phyloP scores from a whole-genome alignment of 2,329 filamentous ascomycete genomes.

The Alternaria viburni region DNA sequence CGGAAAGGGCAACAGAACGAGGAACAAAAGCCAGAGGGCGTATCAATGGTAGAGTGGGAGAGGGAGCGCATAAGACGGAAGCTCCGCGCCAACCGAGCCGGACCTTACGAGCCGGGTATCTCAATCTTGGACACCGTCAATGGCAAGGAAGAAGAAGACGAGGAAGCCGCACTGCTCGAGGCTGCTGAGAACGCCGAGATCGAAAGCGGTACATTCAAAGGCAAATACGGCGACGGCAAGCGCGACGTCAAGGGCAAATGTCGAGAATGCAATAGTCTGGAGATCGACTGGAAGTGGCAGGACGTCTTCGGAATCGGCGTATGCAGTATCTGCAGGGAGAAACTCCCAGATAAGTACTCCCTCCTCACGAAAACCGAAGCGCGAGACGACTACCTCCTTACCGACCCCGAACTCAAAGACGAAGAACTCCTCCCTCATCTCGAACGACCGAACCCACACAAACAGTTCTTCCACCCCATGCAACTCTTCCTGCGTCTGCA shows the following conservation, averaged over 20 bases:
- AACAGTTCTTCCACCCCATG: conserved; percentile 97
- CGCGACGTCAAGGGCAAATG: conserved; percentile 70
- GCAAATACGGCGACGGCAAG: conserved; percentile 43
- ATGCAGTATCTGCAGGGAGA: conserved; percentile 87
- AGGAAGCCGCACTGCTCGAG: conserved; percentile 34
- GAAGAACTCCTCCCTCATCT: conserved; percentile 85
- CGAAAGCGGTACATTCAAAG: conserved; percentile 38
- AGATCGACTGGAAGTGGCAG: conserved; percentile 96
- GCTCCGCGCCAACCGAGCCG: conserved; percentile 74
- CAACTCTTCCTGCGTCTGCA: conserved; percentile 94
- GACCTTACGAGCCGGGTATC: conserved; percentile 88
- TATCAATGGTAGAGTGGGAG: conserved; percentile 94
- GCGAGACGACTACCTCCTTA: conserved; percentile 91
- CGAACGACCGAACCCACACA: conserved; percentile 90
- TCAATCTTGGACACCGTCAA: conserved; percentile 67
- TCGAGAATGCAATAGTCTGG: conserved; percentile 78
- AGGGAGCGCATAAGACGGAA: conserved; percentile 75
- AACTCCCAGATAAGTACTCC: conserved; percentile 88
- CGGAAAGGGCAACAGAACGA: conserved; percentile 49
- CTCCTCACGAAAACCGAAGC: conserved; percentile 97
- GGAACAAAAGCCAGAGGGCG: conserved; percentile 78
- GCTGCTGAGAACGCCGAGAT: conserved; percentile 52
- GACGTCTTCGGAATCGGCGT: conserved; percentile 79
- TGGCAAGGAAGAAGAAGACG: conserved; percentile 38
- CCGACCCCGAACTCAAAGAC: conserved; percentile 93